These are phyloP conservation scores for Lactarius psammicola DNA, from an alignment of 768 basidiomycete genomes.

Conservation along the genomic window DNA sequence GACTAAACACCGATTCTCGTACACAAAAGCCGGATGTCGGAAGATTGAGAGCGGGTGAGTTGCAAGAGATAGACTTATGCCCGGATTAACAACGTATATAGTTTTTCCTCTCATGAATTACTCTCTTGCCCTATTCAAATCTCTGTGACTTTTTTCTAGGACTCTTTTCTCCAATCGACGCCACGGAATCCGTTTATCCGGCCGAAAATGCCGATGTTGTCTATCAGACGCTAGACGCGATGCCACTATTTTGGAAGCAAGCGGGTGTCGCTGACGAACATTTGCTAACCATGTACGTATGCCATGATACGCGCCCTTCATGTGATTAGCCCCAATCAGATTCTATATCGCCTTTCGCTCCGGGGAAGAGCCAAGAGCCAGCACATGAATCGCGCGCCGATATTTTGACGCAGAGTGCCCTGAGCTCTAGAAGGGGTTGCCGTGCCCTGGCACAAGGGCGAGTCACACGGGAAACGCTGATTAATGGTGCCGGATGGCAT, in stretches of 20 bases:
- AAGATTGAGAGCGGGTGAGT: constrained; percentile 46
- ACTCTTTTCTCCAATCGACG: constrained; percentile 27
- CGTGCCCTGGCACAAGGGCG: constrained; percentile 51
- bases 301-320: neutral
- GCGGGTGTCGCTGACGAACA: constrained; percentile 48
- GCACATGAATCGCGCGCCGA: constrained; percentile 45
- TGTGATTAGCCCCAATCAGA: constrained; percentile 37
- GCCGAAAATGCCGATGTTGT: constrained; percentile 40
- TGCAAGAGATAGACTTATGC: constrained; percentile 48
- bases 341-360: constrained; percentile 61
- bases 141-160: constrained; percentile 9
- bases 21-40: constrained; percentile 31
- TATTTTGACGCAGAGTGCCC: constrained; percentile 54
- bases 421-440: constrained; percentile 53
- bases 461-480: constrained; percentile 42
- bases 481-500: constrained; percentile 52
- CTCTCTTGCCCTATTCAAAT: neutral
- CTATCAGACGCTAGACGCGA: constrained; percentile 50
- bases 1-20: constrained; percentile 6
- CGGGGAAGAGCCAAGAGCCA: constrained; percentile 54
- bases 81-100: constrained; percentile 55
- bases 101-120: neutral
- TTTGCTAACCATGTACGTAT: constrained; percentile 58
- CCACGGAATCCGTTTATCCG: constrained; percentile 16
- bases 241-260: constrained; percentile 59